These are phyloP conservation scores for Candida smagusa DNA, from an alignment of 1,139 yeast species.

Conservation along the genomic window DNA sequence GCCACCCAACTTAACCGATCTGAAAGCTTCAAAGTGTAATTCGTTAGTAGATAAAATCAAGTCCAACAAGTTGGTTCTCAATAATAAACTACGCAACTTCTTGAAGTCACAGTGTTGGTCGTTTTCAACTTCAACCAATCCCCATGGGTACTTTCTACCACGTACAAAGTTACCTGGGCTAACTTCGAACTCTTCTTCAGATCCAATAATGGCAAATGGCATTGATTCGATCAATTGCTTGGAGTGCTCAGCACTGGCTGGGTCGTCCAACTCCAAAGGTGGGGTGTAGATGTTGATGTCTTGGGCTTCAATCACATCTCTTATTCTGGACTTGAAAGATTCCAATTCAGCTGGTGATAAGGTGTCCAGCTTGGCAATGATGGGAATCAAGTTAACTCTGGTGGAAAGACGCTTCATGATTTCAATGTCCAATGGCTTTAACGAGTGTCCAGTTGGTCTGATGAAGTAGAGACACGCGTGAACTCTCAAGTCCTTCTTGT, in stretches of 20 bases:
- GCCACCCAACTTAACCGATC: slow-evolving; percentile 75
- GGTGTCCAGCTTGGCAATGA: slow-evolving; percentile 94
- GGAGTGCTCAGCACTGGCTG: slow-evolving; percentile 76
- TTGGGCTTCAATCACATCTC: slow-evolving; percentile 90
- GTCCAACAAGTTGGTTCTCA: slow-evolving; percentile 94
- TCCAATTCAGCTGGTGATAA: slow-evolving; percentile 79
- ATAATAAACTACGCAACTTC: slow-evolving; percentile 79
- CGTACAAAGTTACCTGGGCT: slow-evolving; percentile 73
- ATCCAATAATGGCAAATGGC: slow-evolving; percentile 94
- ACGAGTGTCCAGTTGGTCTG: slow-evolving; percentile 93
- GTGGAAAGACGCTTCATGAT: slow-evolving; percentile 85
- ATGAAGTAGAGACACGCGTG: slow-evolving; percentile 95
- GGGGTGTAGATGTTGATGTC: slow-evolving; percentile 89
- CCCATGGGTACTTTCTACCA: slow-evolving; percentile 98
- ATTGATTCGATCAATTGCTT: slow-evolving; percentile 81
- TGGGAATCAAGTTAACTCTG: slow-evolving; percentile 90
- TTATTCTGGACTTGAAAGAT: slow-evolving; percentile 78
- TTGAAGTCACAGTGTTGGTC: slow-evolving; percentile 94
- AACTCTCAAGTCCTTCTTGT: slow-evolving; percentile 80
- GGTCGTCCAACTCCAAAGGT: slow-evolving; percentile 70
- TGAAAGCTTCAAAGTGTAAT: slow-evolving; percentile 83
- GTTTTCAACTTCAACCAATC: slow-evolving; percentile 94
- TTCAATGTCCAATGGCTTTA: slow-evolving; percentile 92
- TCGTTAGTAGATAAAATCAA: slow-evolving; percentile 87
- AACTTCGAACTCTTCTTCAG: slow-evolving; percentile 80